Base-by-base conservation (phyloP, 176 grass and related monocot species). In the Oryza australiensis region DNA sequence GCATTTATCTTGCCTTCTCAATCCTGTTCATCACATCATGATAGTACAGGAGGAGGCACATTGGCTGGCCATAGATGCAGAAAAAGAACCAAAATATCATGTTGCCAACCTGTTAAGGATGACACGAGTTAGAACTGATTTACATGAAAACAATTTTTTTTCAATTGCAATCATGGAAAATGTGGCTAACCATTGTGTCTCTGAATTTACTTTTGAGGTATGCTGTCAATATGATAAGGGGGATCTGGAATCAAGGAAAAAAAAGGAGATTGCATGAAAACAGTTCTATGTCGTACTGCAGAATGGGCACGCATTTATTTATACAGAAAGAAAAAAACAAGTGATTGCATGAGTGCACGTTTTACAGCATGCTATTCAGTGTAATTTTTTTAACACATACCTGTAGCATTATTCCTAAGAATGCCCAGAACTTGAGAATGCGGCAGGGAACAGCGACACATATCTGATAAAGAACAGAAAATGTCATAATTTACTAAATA, bases 21-120 rank as follows among this genome's bases (percentile, higher is more conserved):
- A 86, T 82, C 82, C 95, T 81, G 84, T 98, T 98, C 92, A 98
- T 98, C 60, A 98, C 95, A 79, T 98, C 95, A 83, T 98, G 92
- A 76, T 93, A 98, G 70, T 98, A 98, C 72, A 98, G 83, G 24
- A 98, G 92, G 87, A 98, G 49, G 12, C 92, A 89, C 95, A 98
- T 98, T 18, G 95, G 95, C 60, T 98, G 95, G 53, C 95, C 92
- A 16, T 93, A 84, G 74, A 98, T 98, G 82, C 95, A 87, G 87
- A 98, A 98, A 81, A 98, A 95, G 89, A 98, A 93, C 92, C 95
- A 98, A 77, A 98, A 95, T 51, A 95, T 93, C 95, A 98, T 98
- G 84, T 98, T 98, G 37, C 95, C 95, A 75, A 94, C 90, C 95
- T 98, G 85, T 70, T 40, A 15, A 86, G 66, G 26, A 70, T 43